Percentiles rank a stretch among this genome's conserved stretches.
Conservation (phyloP, 2,329 filamentous ascomycete species). For the Parastagonospora nodorum region DNA sequence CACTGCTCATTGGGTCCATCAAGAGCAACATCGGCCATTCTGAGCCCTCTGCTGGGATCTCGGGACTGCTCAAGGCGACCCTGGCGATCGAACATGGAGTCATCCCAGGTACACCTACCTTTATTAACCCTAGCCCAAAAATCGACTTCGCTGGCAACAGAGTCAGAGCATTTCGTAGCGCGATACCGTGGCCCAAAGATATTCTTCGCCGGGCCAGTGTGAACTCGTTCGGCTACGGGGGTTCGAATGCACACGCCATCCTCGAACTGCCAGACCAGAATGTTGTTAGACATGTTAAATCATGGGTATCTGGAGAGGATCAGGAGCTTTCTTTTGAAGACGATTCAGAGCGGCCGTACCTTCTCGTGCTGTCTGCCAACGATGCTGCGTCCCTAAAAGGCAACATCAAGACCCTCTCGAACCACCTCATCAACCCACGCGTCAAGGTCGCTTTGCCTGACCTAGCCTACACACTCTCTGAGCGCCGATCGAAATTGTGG, state of each 20-base stretch:
- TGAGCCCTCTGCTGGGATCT: conserved; percentile 47
- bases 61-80: conserved; percentile 45
- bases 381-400: conserved; percentile 8
- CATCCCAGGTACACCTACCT: conserved; percentile 35
- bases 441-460: conserved; percentile 10
- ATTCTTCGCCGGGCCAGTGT: conserved; percentile 18
- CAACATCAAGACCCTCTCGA: conserved; percentile 22
- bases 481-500: conserved; percentile 12
- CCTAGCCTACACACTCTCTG: conserved; percentile 26
- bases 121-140: conserved; percentile 14
- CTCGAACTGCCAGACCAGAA: conserved; percentile 30
- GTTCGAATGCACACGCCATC: conserved; percentile 27
- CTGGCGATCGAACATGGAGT: conserved; percentile 46
- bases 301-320: conserved; percentile 7
- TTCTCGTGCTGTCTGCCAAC: conserved; percentile 19
- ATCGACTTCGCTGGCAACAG: conserved; percentile 16
- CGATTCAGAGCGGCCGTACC: conserved; percentile 2
- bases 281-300: conserved; percentile 8
- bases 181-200: conserved; percentile 16
- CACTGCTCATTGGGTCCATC: conserved; percentile 19
- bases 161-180: conserved; percentile 15
- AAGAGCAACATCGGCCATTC: conserved; percentile 51
- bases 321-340: neutral
- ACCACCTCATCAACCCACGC: conserved; percentile 2
- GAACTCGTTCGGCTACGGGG: conserved; percentile 30